These are phyloP conservation scores for Mortierella sp. DNA, from an alignment of 371 early-diverging fungal species.

Conservation along the genomic window DNA sequence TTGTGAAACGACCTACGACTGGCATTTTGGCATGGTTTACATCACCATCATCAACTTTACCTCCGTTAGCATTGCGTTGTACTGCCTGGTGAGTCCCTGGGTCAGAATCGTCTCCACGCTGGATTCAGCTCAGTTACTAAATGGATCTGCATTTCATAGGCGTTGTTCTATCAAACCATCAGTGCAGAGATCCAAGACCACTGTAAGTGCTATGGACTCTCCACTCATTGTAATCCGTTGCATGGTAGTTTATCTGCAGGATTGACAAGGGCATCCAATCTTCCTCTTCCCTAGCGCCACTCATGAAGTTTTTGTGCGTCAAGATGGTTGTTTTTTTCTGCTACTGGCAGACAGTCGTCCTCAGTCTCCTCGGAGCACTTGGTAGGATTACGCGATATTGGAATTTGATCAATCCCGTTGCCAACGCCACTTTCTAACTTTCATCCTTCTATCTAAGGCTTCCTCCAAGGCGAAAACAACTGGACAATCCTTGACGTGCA, in stretches of 20 bases:
- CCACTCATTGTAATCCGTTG: too few species aligned
- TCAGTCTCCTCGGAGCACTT: conserved; percentile 31
- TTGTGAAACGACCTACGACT: conserved; percentile 64
- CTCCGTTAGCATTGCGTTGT: conserved; percentile 54
- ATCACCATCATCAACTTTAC: conserved; percentile 56
- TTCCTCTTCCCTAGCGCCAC: too few species aligned
- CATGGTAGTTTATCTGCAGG: too few species aligned
- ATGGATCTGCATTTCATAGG: too few species aligned
- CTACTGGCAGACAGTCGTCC: conserved; percentile 42
- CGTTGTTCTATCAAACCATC: too few species aligned
- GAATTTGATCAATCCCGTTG: too few species aligned
- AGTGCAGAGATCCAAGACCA: conserved; percentile 56
- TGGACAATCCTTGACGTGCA: conserved; percentile 58
- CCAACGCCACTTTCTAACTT: too few species aligned
- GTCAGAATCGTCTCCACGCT: too few species aligned
- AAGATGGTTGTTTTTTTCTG: conserved; percentile 54
- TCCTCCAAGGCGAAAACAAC: conserved; percentile 49
- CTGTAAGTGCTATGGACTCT: conserved; percentile 52
- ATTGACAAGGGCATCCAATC: too few species aligned
- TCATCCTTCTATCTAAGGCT: too few species aligned
- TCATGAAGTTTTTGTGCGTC: conserved; percentile 54
- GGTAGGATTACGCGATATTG: too few species aligned
- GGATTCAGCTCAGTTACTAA: too few species aligned
- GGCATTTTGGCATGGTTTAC: conserved; percentile 67
- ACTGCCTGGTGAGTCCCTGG: conserved; percentile 59